Evolutionary conservation across 306 rosid genomes (phyloP).

Genomic region (Alnus glutinosa): DNA sequence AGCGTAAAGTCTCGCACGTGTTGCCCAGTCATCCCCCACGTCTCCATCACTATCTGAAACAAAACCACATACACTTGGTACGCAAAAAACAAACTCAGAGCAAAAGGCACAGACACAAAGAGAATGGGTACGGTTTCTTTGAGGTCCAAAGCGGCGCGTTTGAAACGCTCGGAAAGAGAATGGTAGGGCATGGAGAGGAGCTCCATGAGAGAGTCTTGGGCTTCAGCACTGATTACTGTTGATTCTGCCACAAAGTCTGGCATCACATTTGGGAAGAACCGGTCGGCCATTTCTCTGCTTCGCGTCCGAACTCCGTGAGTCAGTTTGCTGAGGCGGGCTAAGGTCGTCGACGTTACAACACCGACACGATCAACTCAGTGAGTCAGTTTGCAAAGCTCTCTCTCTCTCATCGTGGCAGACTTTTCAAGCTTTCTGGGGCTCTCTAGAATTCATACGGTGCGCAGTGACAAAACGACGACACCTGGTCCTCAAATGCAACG

Average conservation of each 20-base stretch:
- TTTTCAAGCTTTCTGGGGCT: not conserved
- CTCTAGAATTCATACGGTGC: not conserved
- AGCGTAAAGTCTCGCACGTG: conserved; percentile 54
- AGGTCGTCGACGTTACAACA: not conserved
- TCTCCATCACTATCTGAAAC: conserved; percentile 59
- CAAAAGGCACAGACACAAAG: not conserved
- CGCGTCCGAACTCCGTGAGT: not conserved
- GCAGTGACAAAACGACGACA: not conserved
- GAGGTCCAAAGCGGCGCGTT: conserved; percentile 78
- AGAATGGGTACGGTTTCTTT: conserved; percentile 56
- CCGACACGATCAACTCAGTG: not conserved
- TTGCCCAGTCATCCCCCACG: conserved; percentile 54
- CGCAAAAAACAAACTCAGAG: conserved; percentile 1
- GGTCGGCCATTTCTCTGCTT: conserved; percentile 49
- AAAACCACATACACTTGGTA: conserved; percentile 39
- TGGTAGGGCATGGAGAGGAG: conserved; percentile 63
- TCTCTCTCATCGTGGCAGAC: not conserved
- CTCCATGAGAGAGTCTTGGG: conserved; percentile 42
- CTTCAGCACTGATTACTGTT: conserved; percentile 24
- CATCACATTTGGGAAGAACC: conserved; percentile 61
- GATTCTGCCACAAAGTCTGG: conserved; percentile 62
- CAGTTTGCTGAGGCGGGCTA: not conserved
- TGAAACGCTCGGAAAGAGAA: conserved; percentile 56
- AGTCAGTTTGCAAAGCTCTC: no score
- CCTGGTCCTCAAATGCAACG: not conserved